phyloP scores from a whole-genome alignment of 2,329 filamentous ascomycete genomes.

The Beauveria bassiana region DNA sequence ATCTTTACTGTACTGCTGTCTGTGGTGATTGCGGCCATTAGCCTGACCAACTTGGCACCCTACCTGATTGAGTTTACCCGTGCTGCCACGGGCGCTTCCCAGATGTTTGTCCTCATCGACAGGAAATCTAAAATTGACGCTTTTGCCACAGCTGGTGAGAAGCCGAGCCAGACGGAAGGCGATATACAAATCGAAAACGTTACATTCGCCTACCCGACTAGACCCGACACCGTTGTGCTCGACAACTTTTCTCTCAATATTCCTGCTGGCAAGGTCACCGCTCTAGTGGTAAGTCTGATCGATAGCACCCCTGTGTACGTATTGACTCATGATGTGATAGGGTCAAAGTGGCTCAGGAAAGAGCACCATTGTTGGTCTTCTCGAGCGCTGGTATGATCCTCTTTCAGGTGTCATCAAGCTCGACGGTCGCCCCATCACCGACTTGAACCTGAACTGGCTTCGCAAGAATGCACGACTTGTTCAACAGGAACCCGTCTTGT shows the following conservation, averaged over 20 bases:
- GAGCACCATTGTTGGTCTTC: constrained; percentile 31
- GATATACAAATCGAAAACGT: constrained; percentile 32
- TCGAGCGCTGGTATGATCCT: constrained; percentile 33
- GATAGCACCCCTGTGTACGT: not conserved
- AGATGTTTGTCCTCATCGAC: constrained; percentile 32
- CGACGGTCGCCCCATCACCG: constrained; percentile 26
- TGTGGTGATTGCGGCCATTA: constrained; percentile 30
- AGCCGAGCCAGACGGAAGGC: constrained; percentile 22
- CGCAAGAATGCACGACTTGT: constrained; percentile 30
- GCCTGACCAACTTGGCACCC: constrained; percentile 29
- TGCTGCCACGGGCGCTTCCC: constrained; percentile 26
- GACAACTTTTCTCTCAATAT: constrained; percentile 34
- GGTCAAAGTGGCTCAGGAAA: constrained; percentile 32
- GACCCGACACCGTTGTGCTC: constrained; percentile 34
- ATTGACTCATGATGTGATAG: constrained; percentile 13
- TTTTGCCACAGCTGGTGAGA: constrained; percentile 24
- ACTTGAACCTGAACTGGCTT: constrained; percentile 32
- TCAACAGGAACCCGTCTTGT: constrained; percentile 35
- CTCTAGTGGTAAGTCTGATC: constrained; percentile 33
- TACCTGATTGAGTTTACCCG: constrained; percentile 31
- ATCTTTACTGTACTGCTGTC: constrained; percentile 34
- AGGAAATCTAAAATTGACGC: constrained; percentile 29
- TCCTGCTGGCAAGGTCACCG: constrained; percentile 37
- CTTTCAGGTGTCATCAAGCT: constrained; percentile 27
- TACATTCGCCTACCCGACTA: constrained; percentile 37